Evolutionary conservation across 257 asterid genomes (phyloP), one percentile per base, ranked within the genome.

Genomic region (Lycium ferocissimum): DNA sequence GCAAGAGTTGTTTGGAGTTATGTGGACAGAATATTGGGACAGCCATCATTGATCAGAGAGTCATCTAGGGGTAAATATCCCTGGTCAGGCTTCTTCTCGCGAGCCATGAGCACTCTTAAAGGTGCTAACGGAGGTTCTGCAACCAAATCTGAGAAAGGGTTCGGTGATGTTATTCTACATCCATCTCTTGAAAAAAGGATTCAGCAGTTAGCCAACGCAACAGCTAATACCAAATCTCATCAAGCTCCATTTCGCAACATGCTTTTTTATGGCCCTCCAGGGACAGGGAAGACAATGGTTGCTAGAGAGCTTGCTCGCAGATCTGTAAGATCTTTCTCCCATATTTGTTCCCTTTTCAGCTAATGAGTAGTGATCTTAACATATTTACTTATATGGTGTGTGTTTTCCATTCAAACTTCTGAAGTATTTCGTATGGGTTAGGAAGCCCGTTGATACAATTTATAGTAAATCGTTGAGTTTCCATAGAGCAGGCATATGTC

Each of bases 231-330:
- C 47, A 96, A 96, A 90, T 84, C 90, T 63, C 98, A 96, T 83
- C 94, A 95, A 89, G 99, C 98, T 43, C 99, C 99, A 65, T 96
- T 94, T 54, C 91, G 99, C 75, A 96, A 96, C 90, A 91, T 96
- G 95, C 99, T 96, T 54, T 95, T 96, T 84, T 94, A 94, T 83
- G 99, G 99, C 78, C 98, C 98, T 78, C 99, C 98, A 45, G 99
- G 99, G 85, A 95, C 99, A 51, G 99, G 99, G 89, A 96, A 96
- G 89, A 96, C 99, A 62, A 95, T 96, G 98, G 98, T 95, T 87
- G 99, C 98, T 61, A 93, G 98, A 85, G 99, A 96, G 94, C 97
- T 96, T 87, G 99, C 99, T 61, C 96, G 86, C 49, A 95, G 90
- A 92, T 96, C 97, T 83, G 99, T 95, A 94, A 84, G 98, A 78